Evolutionary conservation across 1,139 yeast species (phyloP).

Genomic region (Nakaseomyces delphensis): DNA sequence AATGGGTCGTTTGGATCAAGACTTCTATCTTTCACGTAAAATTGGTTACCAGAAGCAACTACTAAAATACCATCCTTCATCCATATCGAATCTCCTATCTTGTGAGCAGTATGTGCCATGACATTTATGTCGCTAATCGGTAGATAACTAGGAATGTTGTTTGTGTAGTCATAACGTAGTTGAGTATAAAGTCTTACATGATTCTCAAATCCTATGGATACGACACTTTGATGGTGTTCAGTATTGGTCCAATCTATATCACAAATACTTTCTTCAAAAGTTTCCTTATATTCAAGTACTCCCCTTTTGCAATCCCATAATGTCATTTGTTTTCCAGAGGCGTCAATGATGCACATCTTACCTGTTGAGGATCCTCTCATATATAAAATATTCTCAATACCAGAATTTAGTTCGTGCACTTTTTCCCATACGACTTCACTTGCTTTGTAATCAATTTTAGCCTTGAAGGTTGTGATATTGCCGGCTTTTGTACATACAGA

Average conservation of each 20-base stretch:
- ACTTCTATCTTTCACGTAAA: constrained; percentile 69
- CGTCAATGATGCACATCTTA: constrained; percentile 64
- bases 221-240: constrained; percentile 56
- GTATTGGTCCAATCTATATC: constrained; percentile 68
- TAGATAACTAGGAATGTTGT: constrained; percentile 66
- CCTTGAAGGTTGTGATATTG: constrained; percentile 43
- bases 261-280: constrained; percentile 30
- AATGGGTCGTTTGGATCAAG: constrained; percentile 49
- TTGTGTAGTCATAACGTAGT: constrained; percentile 80
- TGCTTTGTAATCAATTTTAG: constrained; percentile 27
- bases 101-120: constrained; percentile 61
- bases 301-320: constrained; percentile 72
- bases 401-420: constrained; percentile 44
- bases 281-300: constrained; percentile 54
- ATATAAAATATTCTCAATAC: constrained; percentile 42
- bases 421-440: constrained; percentile 43
- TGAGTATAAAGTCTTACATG: constrained; percentile 67
- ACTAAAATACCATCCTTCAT: constrained; percentile 67
- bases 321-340: constrained; percentile 41
- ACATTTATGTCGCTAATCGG: constrained; percentile 69
- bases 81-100: constrained; percentile 87
- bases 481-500: constrained; percentile 54
- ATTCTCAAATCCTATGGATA: constrained; percentile 67
- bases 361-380: constrained; percentile 69
- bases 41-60: constrained; percentile 83